Evolutionary conservation across 2,329 filamentous ascomycete species (phyloP), one percentile per base, ranked within the genome.

Genomic region (Alternaria sp.): DNA sequence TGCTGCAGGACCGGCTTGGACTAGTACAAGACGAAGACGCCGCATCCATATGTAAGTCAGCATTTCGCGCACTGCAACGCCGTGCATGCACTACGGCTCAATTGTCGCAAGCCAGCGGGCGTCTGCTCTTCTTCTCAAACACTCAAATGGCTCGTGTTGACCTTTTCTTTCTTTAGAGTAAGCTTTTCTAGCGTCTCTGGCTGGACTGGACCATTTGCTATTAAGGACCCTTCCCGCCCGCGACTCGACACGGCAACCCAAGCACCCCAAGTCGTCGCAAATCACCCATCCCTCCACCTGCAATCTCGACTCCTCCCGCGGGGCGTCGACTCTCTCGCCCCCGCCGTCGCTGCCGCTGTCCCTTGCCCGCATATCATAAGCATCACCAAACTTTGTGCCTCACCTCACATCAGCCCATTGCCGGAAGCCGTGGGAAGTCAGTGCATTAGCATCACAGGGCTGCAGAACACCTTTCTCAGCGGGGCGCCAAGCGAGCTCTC

Each of bases 341-440:
- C 9, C 28, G 28, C 28, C 28, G 34, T 46, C 44, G 34, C 38
- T 52, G 51, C 48, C 18, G 46, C 42, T 28, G 34, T 36, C 34
- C 39, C 52, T 59, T 38, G 49, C 39, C 51, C 11, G 30, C 28
- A 59, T 39, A 56, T 38, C 51, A 61, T 63, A 66, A 60, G 66
- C 69, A 66, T 64, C 61, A 53, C 63, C 53, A 61, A 63, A 65
- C 63, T 54, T 42, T 52, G 32, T 41, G 41, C 28, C 39, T n/a
- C 30, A 14, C 47, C 22, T 47, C 34, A 57, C 64, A 61, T 70
- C 70, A 71, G 64, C 58, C 68, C 67, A 69, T 65, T 58, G 60
- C 68, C 71, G 69, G 62, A 73, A 75, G 66, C 71, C 63, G 71
- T 61, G 62, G 64, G 54, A 62, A 61, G 59, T 44, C 59, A 56